These are phyloP conservation scores for Lachancea kluyveri DNA, from an alignment of 805 yeast species.

Conservation along the genomic window DNA sequence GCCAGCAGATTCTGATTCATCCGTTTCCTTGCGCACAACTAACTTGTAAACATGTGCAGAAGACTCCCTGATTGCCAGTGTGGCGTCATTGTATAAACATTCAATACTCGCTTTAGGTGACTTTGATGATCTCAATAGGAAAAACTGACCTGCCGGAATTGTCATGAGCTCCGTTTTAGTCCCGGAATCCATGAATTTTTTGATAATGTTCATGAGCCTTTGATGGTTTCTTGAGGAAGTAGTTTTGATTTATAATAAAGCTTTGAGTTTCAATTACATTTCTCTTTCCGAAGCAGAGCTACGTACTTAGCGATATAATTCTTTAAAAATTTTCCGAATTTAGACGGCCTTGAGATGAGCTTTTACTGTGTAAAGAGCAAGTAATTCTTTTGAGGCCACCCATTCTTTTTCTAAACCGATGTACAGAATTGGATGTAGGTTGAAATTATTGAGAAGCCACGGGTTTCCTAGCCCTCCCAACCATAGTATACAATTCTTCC, in stretches of 20 bases:
- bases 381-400: too few species aligned
- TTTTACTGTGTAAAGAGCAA: background rate
- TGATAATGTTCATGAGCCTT: constrained; percentile 72
- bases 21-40: constrained; percentile 62
- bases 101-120: constrained; percentile 88
- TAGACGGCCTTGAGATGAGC: background rate
- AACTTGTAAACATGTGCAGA: constrained; percentile 63
- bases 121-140: constrained; percentile 60
- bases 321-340: background rate
- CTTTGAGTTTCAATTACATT: too few species aligned
- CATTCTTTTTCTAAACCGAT: too few species aligned
- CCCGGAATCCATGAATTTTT: constrained; percentile 52
- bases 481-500: too few species aligned
- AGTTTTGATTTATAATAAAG: too few species aligned
- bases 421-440: too few species aligned
- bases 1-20: constrained; percentile 50
- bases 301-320: background rate
- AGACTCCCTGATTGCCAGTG: constrained; percentile 63
- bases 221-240: too few species aligned
- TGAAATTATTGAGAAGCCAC: too few species aligned
- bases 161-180: constrained; percentile 56
- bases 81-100: constrained; percentile 75
- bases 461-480: too few species aligned
- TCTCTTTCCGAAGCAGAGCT: background rate
- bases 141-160: constrained; percentile 76